Base-by-base conservation (phyloP, 805 yeast species). In the Schizosaccharomyces lindneri region DNA sequence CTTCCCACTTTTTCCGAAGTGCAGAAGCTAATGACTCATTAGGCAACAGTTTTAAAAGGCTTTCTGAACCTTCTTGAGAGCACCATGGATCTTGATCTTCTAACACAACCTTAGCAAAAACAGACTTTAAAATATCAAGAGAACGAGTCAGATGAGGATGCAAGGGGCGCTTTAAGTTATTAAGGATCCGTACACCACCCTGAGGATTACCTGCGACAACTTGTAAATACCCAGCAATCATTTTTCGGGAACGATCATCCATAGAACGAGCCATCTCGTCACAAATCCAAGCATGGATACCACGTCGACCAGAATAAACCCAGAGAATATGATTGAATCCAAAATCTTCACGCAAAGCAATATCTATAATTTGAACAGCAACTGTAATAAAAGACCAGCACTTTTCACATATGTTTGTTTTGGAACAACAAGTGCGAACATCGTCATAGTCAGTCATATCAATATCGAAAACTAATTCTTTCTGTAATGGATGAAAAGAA, bases 281-380 rank as follows among this genome's bases (percentile, higher is more conserved):
- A 71, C 95, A 85, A 29, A 93, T 78, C 98, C 98, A 93, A 68
- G 97, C 94, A 76, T 93, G 98, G 17, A 94, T 95, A 71, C 98
- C 98, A 79, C 98, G 85, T 76, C 98, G 84, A 59, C 98, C 98
- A 0, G 96, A 87, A 69, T 87, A 93, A 4, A 90, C 95, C 97
- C 97, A 93, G 60, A 93, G 75, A 69, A 87, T 75, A 71, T 87
- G 83, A 63, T 81, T 74, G 70, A 86, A 89, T 0, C 96, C 97
- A 72, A 93, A 93, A 71, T 90, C 97, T 61, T 87, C 87, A 61
- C 80, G 74, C 61, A 93, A 75, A 0, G 95, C 84, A 1, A 71
- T 68, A 64, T 85, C 86, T 63, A 93, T 73, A 59, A 89, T 80
- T 67, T 81, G 79, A 63, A 88, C 80, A 1, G 97, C 96, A 31